phyloP scores from a whole-genome alignment of 2,329 filamentous ascomycete species.

The Alternaria burnsii region DNA sequence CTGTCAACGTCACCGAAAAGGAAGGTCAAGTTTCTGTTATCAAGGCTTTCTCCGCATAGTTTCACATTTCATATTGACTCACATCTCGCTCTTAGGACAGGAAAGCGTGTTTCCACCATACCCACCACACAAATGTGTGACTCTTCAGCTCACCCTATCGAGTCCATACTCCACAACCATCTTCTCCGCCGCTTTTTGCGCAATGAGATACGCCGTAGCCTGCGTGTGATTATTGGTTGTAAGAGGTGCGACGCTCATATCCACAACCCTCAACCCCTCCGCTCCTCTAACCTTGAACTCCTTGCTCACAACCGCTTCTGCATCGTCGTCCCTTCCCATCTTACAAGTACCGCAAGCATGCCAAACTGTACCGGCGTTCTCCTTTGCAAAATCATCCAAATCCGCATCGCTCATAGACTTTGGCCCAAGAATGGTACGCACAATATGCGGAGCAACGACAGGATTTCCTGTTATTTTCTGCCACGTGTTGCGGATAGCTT shows the following conservation, averaged over 20 bases:
- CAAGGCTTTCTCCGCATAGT: not conserved
- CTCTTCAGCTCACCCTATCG: slow-evolving; percentile 4
- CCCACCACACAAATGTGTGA: not conserved
- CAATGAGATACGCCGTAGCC: slow-evolving; percentile 47
- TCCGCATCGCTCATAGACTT: slow-evolving; percentile 60
- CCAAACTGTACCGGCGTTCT: slow-evolving; percentile 44
- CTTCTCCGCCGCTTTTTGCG: slow-evolving; percentile 46
- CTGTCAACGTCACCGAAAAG: not conserved
- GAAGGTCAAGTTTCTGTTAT: not conserved
- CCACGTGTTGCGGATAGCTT: slow-evolving; percentile 50
- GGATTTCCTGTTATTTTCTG: slow-evolving; percentile 57
- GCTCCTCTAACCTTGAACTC: slow-evolving; percentile 51
- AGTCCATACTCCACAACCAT: slow-evolving; percentile 43
- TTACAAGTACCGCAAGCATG: slow-evolving; percentile 50
- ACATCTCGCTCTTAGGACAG: not conserved
- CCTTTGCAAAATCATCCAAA: slow-evolving; percentile 51
- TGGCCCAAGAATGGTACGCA: slow-evolving; percentile 55
- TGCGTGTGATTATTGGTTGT: slow-evolving; percentile 49
- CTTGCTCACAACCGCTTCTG: slow-evolving; percentile 49
- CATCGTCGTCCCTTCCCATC: slow-evolving; percentile 49
- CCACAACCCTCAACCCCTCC: slow-evolving; percentile 51
- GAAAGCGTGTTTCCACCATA: not conserved
- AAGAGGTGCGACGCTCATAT: slow-evolving; percentile 47
- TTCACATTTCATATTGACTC: not conserved
- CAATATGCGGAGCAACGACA: slow-evolving; percentile 60